Conservation (phyloP, 768 basidiomycete genomes). For the Strobilomyces echinocephalus region DNA sequence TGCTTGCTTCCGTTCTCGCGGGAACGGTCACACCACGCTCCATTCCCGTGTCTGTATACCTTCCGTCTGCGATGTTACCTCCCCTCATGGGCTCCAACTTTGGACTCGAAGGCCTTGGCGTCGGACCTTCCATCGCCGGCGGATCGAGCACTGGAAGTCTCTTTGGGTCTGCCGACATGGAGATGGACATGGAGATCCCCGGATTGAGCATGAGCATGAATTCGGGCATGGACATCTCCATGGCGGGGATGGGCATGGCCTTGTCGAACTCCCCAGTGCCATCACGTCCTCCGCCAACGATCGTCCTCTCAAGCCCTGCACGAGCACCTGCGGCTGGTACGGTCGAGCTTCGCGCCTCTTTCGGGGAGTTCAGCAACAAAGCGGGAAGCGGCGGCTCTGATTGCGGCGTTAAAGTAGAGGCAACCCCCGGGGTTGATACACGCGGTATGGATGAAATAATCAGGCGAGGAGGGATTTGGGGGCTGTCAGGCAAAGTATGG, state of each 20-base stretch:
- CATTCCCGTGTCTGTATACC: constrained; percentile 70
- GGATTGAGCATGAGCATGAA: constrained; percentile 34
- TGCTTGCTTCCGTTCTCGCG: constrained; percentile 59
- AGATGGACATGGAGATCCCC: constrained; percentile 35
- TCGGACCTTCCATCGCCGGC: constrained; percentile 21
- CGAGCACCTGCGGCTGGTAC: constrained; percentile 59
- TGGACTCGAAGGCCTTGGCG: constrained; percentile 24
- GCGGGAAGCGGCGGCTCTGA: constrained; percentile 13
- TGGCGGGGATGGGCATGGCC: constrained; percentile 27
- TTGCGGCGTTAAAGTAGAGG: constrained; percentile 24
- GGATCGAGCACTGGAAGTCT: constrained; percentile 25
- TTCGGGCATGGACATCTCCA: constrained; percentile 27
- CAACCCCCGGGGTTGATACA: constrained; percentile 41
- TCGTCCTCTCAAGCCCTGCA: constrained; percentile 65
- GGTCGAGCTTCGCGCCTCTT: constrained; percentile 59
- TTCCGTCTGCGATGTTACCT: constrained; percentile 39
- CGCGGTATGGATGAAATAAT: constrained; percentile 64
- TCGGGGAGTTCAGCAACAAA: constrained; percentile 41
- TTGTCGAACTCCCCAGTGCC: constrained; percentile 32
- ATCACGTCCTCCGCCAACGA: constrained; percentile 42
- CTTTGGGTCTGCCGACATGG: constrained; percentile 30
- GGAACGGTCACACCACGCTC: constrained; percentile 38
- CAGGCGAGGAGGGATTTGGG: constrained; percentile 66
- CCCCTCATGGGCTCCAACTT: constrained; percentile 22
- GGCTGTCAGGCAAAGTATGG: constrained; percentile 67